A percentile compares a stretch with the other conserved stretches of the same genome.
These are phyloP conservation scores for sweet orange (Citrus sinensis) DNA, from an alignment of 345 rosid species.

Conservation along the genomic window DNA sequence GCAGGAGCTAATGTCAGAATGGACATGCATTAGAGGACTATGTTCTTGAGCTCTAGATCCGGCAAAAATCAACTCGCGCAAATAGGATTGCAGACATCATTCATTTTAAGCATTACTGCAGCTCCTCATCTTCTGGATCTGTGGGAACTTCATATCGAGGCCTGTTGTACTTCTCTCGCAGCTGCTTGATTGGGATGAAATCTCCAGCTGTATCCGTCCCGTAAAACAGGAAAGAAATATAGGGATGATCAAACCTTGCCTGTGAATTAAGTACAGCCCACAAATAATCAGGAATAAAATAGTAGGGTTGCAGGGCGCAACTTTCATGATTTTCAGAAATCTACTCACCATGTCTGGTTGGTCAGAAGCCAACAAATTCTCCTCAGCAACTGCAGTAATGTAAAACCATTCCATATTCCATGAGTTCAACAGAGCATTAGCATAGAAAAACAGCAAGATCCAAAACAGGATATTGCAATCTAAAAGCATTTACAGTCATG, in stretches of 20 bases:
- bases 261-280: conserved; percentile 29
- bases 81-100: neutral
- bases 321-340: conserved; percentile 6
- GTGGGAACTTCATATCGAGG: conserved; percentile 72
- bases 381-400: conserved; percentile 81
- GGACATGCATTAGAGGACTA: neutral
- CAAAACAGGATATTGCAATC: neutral
- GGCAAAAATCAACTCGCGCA: neutral
- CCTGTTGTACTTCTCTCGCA: conserved; percentile 73
- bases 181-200: conserved; percentile 89
- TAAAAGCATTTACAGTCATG: neutral
- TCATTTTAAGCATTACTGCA: conserved; percentile 21
- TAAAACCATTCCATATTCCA: neutral
- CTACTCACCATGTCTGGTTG: conserved; percentile 59
- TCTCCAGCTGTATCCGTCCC: conserved; percentile 85
- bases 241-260: conserved; percentile 93
- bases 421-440: conserved; percentile 2
- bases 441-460: neutral
- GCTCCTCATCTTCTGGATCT: conserved; percentile 54
- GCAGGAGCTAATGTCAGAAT: neutral
- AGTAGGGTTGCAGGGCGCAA: neutral
- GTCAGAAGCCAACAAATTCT: conserved; percentile 61
- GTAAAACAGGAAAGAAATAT: conserved; percentile 71
- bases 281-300: neutral
- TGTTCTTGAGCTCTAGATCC: neutral